Evolutionary conservation across 2,329 filamentous ascomycete genomes (phyloP), one percentile per base, ranked within the genome.

Genomic region (Arthrobotrys pseudoclavata): DNA sequence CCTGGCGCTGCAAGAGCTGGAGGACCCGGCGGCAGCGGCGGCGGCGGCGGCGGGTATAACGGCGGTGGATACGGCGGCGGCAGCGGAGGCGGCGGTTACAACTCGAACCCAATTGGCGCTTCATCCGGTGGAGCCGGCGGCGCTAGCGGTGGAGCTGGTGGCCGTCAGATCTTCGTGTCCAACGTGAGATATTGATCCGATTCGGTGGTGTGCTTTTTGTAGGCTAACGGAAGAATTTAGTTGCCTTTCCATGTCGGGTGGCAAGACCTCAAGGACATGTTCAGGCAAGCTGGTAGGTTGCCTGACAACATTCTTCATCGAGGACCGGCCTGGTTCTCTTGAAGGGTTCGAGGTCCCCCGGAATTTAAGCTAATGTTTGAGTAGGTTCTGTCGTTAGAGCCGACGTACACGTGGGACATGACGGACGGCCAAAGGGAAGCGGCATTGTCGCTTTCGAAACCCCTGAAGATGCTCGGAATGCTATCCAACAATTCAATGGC

Each of bases 231-330:
- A 29, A 60, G 85, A 69, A 84, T 81, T 67, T 48, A 99, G 96
- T 92, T 99, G 81, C 96, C 96, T 20, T 99, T 94, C 86, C 97
- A 93, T 80, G 93, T 97, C 82, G 96, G 96, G 84, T 99, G 96
- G 96, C 96, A 99, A 86, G 96, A 99, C 85, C 87, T 99, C 81
- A 99, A 99, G 86, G 96, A 99, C 85, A 88, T 99, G 81, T 99
- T 99, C 88, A 92, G 96, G 83, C 94, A 97, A 88, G 94, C 96
- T 86, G 93, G 94, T 97, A 88, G 88, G 93, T 71, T 66, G 34
- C 31, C 34, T 60, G 55, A 26, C 5, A 10, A 26, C n/a, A 72
- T 53, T 48, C 62, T 50, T 42, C 31, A 37, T n/a, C 1, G 18
- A 29, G 9, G 9, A 40, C 20, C 31, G 26, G 1, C 13, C 7